Evolutionary conservation across 2,329 filamentous ascomycete genomes (phyloP), one percentile per base, ranked within the genome.

Genomic region (Helotiales sp.): DNA sequence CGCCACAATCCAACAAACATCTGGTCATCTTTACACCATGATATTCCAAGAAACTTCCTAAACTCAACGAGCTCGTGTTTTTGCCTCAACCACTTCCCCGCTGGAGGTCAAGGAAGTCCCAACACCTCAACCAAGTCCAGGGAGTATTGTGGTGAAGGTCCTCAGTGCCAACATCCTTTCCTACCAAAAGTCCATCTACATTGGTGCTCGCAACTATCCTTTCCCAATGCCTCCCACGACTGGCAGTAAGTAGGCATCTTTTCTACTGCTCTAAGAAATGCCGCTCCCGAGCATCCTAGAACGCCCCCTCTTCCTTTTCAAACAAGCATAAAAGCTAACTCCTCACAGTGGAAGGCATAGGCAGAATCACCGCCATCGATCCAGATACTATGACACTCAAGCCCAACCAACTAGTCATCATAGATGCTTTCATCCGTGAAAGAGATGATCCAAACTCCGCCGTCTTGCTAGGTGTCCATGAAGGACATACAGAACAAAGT

Each of bases 121-220:
- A 13, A 75, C 68, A 5, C 75, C 74, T 0, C 42, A 66, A 13
- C 59, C 71, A 1, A 61, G 31, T 3, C 63, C 68, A 0, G 77
- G 77, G 6, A 73, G 65, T n/a, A 75, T 71, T 1, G 54, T 80
- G 7, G 66, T 79, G n/a, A 69, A 66, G 1, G 66, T 80, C 40
- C 57, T 74, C 9, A 64, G 65, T 1, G 68, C 72, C 0, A 63
- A 62, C 6, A 65, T 77, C 2, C 46, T 78, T 8, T 68, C 72
- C 5, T 79, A 79, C 62, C 59, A 62, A 10, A 58, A 68, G 13
- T 69, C 74, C 0, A 67, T 79, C 44, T 74, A 76, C 66, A 70
- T 70, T 30, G 76, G 75, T 12, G 64, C 59, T 0, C 70, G 71
- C 0, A 42, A 40, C 1, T 67, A 72, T 61, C 53, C 65, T 2